Evolutionary conservation across 345 rosid genomes (phyloP), one percentile per base, ranked within the genome.

Genomic region (Lumnitzera racemosa): DNA sequence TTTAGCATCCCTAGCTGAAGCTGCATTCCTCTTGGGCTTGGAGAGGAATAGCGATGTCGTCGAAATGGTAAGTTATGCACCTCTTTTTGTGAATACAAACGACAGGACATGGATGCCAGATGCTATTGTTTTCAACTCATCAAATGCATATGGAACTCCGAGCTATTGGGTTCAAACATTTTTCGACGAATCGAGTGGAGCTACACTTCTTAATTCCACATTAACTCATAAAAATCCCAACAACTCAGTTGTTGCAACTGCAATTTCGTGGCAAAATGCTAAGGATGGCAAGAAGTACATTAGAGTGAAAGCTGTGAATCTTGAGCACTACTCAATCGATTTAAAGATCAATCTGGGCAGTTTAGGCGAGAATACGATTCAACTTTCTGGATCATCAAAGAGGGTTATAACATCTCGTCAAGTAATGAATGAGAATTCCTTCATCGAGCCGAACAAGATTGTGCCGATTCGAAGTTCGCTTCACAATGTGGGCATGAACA

Each of bases 11-110:
- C 88, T 94, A 61, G 99, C 84, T 59, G 99, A 90, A 75, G 97
- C 95, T 57, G 97, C 74, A 2, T 90, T 90, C 73, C 92, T 90
- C 62, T 79, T 94, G 55, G 97, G 99, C 43, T 75, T 94, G 43
- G 99, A 94, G 80, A 90, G 82, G 67, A 94, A 94, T 76, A 94
- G 99, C 59, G 97, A 94, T 78, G 20, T 82, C 14, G 99, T 94
- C 51, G 83, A 76, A 62, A 94, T 94, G 99, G 95, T 92, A 31
- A 84, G 99, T 67, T 94, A 90, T 67, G 99, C 99, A 15, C 99
- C 99, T 1, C 96, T 94, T 57, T 90, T 94, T 61, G 99, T 86
- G 62, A 81, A 94, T 73, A 15, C 81, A 69, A 90, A 88, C 17
- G 89, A 94, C 61, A 80, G 97, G 72, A 67, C 87, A 75, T 94